Conservation (phyloP, 495 filamentous ascomycete genomes). For the Penicillium maclennaniae region DNA sequence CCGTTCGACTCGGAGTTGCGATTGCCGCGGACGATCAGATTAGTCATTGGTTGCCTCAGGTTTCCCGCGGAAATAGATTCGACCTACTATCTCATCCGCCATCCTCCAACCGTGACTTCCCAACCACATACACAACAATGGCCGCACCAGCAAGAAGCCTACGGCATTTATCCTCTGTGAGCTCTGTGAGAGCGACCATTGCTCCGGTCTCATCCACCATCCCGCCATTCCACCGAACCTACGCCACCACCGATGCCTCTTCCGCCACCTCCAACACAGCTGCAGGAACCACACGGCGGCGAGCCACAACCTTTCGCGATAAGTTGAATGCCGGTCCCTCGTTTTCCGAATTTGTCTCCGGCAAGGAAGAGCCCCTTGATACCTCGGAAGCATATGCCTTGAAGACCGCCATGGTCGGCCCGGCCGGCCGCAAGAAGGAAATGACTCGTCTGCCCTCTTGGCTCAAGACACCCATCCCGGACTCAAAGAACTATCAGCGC, state of each 20-base stretch:
- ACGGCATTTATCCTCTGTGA: slow-evolving; percentile 34
- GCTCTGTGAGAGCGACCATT: slow-evolving; percentile 24
- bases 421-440: slow-evolving; percentile 71
- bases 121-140: slow-evolving; percentile 24
- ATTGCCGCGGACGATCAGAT: slow-evolving; percentile 9
- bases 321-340: slow-evolving; percentile 76
- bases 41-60: slow-evolving; percentile 4
- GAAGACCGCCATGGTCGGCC: slow-evolving; percentile 76
- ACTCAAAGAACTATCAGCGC: slow-evolving; percentile 80
- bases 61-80: slow-evolving; percentile 21
- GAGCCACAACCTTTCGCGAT: slow-evolving; percentile 72
- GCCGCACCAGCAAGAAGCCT: slow-evolving; percentile 35
- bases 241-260: slow-evolving; percentile 41
- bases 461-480: slow-evolving; percentile 93
- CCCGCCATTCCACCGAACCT: slow-evolving; percentile 28
- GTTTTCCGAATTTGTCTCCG: slow-evolving; percentile 76
- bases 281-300: slow-evolving; percentile 28
- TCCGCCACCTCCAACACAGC: slow-evolving; percentile 31
- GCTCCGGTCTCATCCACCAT: slow-evolving; percentile 12
- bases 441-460: slow-evolving; percentile 89
- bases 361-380: slow-evolving; percentile 56
- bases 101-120: slow-evolving; percentile 5
- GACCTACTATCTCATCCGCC: slow-evolving; percentile 17
- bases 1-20: slow-evolving; percentile 1
- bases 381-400: slow-evolving; percentile 55